Evolutionary conservation across 257 asterid genomes (phyloP).

Genomic region (Solanum paucissectum): DNA sequence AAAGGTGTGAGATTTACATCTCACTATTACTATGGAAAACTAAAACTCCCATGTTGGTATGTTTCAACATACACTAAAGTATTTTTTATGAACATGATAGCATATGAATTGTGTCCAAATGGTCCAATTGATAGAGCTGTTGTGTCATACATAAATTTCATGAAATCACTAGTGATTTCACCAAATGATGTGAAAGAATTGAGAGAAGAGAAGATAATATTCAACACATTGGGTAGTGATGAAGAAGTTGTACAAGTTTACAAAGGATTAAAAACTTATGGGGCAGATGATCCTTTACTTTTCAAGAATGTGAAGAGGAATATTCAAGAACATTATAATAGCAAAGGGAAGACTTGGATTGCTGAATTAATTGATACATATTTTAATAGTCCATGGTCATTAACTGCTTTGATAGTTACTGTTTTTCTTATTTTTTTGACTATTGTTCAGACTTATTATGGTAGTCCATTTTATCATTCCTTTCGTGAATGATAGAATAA

Average conservation of each 20-base stretch:
- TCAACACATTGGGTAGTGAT: slow-evolving; percentile 14
- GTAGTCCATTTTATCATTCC: not conserved
- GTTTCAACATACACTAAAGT: not conserved
- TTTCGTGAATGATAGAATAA: not conserved
- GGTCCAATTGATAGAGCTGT: not conserved
- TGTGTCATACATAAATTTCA: slow-evolving; percentile 12
- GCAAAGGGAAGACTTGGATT: not conserved
- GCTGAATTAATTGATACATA: not conserved
- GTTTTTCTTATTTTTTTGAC: not conserved
- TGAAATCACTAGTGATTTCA: slow-evolving; percentile 19
- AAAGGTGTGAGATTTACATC: slow-evolving; percentile 9
- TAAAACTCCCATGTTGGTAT: slow-evolving; percentile 8
- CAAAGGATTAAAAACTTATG: not conserved
- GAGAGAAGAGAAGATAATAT: slow-evolving; percentile 11
- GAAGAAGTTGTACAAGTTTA: slow-evolving; percentile 8
- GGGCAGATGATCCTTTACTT: not conserved
- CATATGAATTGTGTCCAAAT: slow-evolving; percentile 16
- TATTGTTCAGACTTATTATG: not conserved
- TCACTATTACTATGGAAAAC: slow-evolving; percentile 3
- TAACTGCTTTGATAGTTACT: not conserved
- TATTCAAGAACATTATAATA: not conserved
- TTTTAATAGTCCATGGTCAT: not conserved
- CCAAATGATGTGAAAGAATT: slow-evolving; percentile 22
- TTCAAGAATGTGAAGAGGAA: not conserved
- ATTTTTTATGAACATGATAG: slow-evolving; percentile 17